phyloP scores from a whole-genome alignment of 2,329 filamentous ascomycete species.

The Pseudogymnoascus sp. region DNA sequence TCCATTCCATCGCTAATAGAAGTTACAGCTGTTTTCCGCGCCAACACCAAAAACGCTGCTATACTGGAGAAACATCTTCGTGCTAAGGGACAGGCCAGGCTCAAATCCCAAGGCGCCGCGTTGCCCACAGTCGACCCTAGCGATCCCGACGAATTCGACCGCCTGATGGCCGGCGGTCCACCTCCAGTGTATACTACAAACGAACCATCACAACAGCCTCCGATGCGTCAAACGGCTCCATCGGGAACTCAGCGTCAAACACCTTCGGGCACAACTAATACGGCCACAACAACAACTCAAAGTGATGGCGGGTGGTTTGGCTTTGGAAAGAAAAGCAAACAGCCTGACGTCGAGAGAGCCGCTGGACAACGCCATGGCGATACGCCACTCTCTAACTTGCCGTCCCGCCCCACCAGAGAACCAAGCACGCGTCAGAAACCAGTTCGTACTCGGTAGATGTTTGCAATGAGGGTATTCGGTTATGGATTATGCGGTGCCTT shows the following conservation, averaged over 20 bases:
- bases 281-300: slow-evolving; percentile 9
- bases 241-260: neutral
- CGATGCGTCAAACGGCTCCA: slow-evolving; percentile 13
- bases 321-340: slow-evolving; percentile 27
- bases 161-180: slow-evolving; percentile 21
- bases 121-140: slow-evolving; percentile 43
- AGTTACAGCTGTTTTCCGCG: slow-evolving; percentile 49
- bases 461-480: neutral
- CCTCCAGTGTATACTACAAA: slow-evolving; percentile 23
- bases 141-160: slow-evolving; percentile 44
- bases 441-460: neutral
- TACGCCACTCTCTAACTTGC: neutral
- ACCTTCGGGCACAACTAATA: slow-evolving; percentile 10
- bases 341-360: slow-evolving; percentile 21
- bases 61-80: slow-evolving; percentile 60
- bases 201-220: slow-evolving; percentile 14
- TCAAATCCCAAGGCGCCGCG: slow-evolving; percentile 38
- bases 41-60: slow-evolving; percentile 65
- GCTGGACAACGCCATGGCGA: neutral
- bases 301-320: slow-evolving; percentile 24
- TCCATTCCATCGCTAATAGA: slow-evolving; percentile 33
- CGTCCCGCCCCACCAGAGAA: neutral
- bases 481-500: neutral
- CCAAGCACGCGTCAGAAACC: neutral
- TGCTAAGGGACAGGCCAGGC: slow-evolving; percentile 52